Evolutionary conservation across 306 rosid species (phyloP).

Genomic region (Abrus precatorius): DNA sequence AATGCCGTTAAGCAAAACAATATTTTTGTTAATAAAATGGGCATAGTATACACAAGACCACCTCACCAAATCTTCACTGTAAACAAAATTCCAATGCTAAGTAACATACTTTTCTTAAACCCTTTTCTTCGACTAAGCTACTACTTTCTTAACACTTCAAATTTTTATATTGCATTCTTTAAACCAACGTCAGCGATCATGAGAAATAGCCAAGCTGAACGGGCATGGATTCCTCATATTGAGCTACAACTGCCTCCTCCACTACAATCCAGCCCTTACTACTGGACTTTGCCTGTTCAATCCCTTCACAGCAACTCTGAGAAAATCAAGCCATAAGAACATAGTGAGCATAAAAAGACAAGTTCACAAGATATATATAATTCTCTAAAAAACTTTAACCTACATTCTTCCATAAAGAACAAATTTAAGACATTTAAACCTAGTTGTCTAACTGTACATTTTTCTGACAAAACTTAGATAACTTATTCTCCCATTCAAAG

Average conservation of each 20-base stretch:
- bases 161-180: background rate
- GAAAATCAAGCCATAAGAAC: constrained; percentile 16
- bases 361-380: background rate
- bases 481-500: background rate
- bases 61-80: constrained; percentile 23
- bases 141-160: constrained; percentile 3
- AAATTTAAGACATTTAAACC: background rate
- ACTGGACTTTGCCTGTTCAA: constrained; percentile 49
- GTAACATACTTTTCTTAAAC: background rate
- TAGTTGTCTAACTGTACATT: background rate
- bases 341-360: constrained; percentile 3
- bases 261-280: constrained; percentile 66
- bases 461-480: background rate
- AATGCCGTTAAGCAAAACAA: no score
- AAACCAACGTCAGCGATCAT: constrained; percentile 21
- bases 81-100: constrained; percentile 29
- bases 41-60: constrained; percentile 15
- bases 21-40: background rate
- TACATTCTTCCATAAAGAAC: constrained; percentile 6
- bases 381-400: background rate
- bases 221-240: constrained; percentile 61
- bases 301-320: constrained; percentile 67
- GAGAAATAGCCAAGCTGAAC: constrained; percentile 48
- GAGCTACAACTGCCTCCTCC: constrained; percentile 77
- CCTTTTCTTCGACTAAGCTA: constrained; percentile 23